Conservation (phyloP, 441 rosid genomes). For the Syzygium malaccense region DNA sequence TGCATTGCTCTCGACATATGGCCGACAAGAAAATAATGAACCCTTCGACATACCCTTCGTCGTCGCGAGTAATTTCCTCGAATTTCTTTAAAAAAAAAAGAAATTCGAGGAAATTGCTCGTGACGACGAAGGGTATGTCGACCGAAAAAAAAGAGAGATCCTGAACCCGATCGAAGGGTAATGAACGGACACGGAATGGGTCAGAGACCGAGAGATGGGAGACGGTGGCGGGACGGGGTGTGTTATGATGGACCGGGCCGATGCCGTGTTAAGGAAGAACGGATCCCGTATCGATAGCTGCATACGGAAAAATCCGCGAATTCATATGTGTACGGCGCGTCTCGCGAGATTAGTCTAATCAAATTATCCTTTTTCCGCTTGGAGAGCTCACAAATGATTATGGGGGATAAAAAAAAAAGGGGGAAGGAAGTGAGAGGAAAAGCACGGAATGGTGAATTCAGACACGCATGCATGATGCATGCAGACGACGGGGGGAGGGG, state of each 20-base stretch:
- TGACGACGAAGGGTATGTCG: too few relatives aligned
- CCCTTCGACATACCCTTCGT: accelerated
- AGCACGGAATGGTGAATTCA: background rate
- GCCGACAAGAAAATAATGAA: background rate
- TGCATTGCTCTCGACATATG: background rate
- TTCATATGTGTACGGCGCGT: too few relatives aligned
- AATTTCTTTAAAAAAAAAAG: background rate
- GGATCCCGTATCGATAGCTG: background rate
- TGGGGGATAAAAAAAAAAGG: too few relatives aligned
- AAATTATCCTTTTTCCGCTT: accelerated
- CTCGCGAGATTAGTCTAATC: accelerated
- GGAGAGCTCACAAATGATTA: background rate
- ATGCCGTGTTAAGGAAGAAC: background rate
- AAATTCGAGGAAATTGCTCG: background rate
- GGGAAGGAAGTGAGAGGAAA: too few relatives aligned
- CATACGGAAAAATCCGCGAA: accelerated
- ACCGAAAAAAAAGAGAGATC: background rate
- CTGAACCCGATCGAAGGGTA: background rate
- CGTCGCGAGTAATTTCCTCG: background rate
- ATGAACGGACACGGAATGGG: background rate
- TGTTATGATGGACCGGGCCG: background rate
- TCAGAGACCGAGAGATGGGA: background rate
- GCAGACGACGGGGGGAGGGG: background rate
- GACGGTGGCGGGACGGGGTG: background rate
- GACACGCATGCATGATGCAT: background rate